These are phyloP conservation scores for Quercus mongolica DNA, from an alignment of 306 rosid genomes.

Conservation along the genomic window DNA sequence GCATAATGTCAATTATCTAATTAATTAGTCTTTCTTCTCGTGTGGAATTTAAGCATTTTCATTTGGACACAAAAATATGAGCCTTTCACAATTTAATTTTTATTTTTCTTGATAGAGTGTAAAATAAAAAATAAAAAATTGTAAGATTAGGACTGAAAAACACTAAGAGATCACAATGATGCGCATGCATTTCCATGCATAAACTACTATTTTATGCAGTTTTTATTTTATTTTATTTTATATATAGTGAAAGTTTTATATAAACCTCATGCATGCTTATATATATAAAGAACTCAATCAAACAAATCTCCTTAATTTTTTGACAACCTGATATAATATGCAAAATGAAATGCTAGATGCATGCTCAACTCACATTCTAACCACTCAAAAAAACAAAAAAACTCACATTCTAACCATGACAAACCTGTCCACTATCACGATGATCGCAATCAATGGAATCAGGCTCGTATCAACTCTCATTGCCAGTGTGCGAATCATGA, in stretches of 20 bases:
- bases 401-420: constrained; percentile 5
- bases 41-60: no score
- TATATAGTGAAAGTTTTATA: no score
- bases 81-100: no score
- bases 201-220: neutral
- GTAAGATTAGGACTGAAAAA: neutral
- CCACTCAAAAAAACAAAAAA: neutral
- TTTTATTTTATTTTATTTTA: no score
- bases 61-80: no score
- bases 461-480: neutral
- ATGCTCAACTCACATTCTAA: constrained; percentile 1
- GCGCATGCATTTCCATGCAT: neutral
- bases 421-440: neutral
- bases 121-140: no score
- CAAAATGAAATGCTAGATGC: neutral
- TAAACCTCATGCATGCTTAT: no score
- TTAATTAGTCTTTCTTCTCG: no score
- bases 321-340: constrained; percentile 2
- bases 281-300: neutral
- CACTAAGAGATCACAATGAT: neutral
- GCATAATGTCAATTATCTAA: no score
- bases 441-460: neutral
- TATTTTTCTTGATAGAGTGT: no score
- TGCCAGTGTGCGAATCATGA: no score
- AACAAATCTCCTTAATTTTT: neutral